phyloP scores from a whole-genome alignment of 345 rosid species.

The Euphorbia lathyris region DNA sequence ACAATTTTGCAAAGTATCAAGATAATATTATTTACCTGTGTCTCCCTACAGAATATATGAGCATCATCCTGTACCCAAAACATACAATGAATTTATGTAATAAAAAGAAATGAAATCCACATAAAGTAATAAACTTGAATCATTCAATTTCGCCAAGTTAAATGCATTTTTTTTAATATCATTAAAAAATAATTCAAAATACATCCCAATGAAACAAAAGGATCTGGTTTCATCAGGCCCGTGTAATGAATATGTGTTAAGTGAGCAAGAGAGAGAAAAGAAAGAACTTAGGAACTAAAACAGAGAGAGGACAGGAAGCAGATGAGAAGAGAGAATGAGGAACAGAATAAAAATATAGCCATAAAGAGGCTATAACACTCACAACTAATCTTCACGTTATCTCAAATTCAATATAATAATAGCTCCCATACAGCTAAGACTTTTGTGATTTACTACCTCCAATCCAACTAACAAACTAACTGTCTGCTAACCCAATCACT shows the following conservation, averaged over 20 bases:
- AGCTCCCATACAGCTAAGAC: background rate
- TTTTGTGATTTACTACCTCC: background rate
- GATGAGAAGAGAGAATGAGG: background rate
- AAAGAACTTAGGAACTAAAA: background rate
- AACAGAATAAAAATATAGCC: background rate
- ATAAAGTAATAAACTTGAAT: background rate
- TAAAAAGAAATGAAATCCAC: background rate
- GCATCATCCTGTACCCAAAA: constrained; percentile 81
- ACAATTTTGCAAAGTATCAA: constrained; percentile 1
- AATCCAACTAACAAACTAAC: background rate
- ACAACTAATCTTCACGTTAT: background rate
- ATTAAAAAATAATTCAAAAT: background rate
- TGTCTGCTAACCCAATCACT: background rate
- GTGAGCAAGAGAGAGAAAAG: background rate
- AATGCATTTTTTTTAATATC: background rate
- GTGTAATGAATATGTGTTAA: background rate
- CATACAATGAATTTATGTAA: background rate
- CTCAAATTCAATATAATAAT: background rate
- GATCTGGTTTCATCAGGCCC: background rate
- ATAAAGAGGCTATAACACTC: background rate
- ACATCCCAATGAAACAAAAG: background rate
- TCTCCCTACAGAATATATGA: constrained; percentile 85
- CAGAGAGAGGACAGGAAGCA: background rate
- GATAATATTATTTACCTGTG: constrained; percentile 51
- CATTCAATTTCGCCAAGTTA: background rate